These are phyloP conservation scores for Backusella liffmaniae DNA, from an alignment of 192 early-diverging fungal genomes.

Conservation along the genomic window DNA sequence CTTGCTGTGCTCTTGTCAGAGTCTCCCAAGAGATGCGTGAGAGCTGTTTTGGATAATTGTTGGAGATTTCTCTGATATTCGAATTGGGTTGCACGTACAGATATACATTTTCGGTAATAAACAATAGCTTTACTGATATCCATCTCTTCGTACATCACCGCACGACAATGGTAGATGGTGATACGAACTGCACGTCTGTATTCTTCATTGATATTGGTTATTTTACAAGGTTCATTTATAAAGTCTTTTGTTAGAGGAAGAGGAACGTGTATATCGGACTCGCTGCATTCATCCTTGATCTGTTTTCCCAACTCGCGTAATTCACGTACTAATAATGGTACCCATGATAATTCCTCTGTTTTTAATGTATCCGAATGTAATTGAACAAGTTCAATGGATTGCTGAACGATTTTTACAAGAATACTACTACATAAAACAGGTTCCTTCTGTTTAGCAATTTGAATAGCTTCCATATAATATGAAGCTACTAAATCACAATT, in stretches of 20 bases:
- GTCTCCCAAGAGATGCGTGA: background rate
- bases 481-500: constrained; percentile 5
- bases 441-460: background rate
- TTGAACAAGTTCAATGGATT: background rate
- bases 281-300: constrained; percentile 20
- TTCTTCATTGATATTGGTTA: background rate
- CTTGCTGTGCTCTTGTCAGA: background rate
- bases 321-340: background rate
- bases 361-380: constrained; percentile 4
- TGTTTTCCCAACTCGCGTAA: constrained; percentile 20
- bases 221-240: background rate
- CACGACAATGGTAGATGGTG: constrained; percentile 34
- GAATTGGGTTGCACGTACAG: constrained; percentile 15
- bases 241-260: background rate
- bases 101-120: constrained; percentile 34
- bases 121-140: constrained; percentile 14
- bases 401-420: background rate
- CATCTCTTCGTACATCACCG: constrained; percentile 14
- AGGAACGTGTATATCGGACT: background rate
- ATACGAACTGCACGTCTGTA: constrained; percentile 26
- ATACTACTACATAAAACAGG: background rate
- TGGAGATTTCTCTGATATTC: constrained; percentile 11
- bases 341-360: background rate
- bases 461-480: background rate
- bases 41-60: constrained; percentile 1